These are phyloP conservation scores for Cytospora paraplurivora DNA, from an alignment of 2,329 filamentous ascomycete species.

Conservation along the genomic window DNA sequence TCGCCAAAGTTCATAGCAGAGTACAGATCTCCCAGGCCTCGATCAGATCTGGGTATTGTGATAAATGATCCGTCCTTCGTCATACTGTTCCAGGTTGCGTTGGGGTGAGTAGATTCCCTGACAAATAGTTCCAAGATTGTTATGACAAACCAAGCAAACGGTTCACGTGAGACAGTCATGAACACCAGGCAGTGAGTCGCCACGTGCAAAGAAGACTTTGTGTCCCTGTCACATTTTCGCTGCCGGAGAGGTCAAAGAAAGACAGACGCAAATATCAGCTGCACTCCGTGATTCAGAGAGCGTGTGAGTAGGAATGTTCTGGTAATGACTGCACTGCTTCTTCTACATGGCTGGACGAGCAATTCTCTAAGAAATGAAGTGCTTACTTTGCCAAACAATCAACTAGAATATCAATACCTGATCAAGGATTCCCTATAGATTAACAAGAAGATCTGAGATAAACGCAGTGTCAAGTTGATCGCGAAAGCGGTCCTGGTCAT, in stretches of 20 bases:
- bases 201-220: conserved; percentile 8
- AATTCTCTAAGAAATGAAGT: background rate
- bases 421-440: background rate
- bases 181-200: conserved; percentile 1
- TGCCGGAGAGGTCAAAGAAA: conserved; percentile 4
- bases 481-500: background rate
- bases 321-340: background rate
- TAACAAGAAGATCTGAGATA: background rate
- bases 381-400: too few species aligned
- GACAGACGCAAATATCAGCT: conserved; percentile 20
- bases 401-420: too few species aligned
- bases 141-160: background rate
- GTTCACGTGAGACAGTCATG: conserved; percentile 7
- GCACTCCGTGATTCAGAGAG: conserved; percentile 14
- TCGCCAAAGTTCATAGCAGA: background rate
- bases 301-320: background rate
- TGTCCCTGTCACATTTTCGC: conserved; percentile 8
- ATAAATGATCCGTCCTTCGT: background rate
- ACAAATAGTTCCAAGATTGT: too few species aligned
- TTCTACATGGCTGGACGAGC: background rate
- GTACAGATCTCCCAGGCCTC: background rate
- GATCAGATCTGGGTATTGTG: background rate
- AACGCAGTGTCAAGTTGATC: background rate
- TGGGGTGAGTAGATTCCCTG: background rate
- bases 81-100: background rate